phyloP scores from a whole-genome alignment of 768 basidiomycete species.

The Goffeauzyma gilvescens region DNA sequence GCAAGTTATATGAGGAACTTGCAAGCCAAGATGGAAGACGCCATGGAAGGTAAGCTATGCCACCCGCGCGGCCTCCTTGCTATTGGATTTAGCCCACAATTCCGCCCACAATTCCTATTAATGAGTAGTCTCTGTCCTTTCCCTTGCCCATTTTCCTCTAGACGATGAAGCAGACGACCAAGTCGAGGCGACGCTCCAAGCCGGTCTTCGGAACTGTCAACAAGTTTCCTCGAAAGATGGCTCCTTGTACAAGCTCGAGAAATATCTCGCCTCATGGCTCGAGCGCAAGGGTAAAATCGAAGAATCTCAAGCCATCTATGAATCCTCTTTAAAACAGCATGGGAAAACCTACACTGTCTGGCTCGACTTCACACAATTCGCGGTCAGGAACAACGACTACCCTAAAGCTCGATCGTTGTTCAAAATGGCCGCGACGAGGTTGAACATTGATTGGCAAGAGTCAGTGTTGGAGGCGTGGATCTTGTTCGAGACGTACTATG shows the following conservation, averaged over 20 bases:
- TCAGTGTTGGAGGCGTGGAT: conserved; percentile 79
- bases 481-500: conserved; percentile 68
- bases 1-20: conserved; percentile 5
- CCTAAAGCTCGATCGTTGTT: conserved; percentile 51
- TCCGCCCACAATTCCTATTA: too few relatives aligned
- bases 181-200: too few relatives aligned
- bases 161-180: conserved; percentile 5
- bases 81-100: too few relatives aligned
- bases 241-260: conserved; percentile 59
- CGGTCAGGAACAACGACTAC: conserved; percentile 35
- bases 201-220: too few relatives aligned
- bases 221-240: too few relatives aligned
- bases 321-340: conserved; percentile 46
- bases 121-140: too few relatives aligned
- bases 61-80: too few relatives aligned
- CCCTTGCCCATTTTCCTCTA: conserved; percentile 11
- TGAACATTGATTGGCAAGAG: conserved; percentile 78
- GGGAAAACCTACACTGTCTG: conserved; percentile 57
- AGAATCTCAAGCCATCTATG: conserved; percentile 39
- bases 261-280: conserved; percentile 43
- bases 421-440: conserved; percentile 46
- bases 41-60: conserved; percentile 3
- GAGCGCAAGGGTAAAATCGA: conserved; percentile 17
- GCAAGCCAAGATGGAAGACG: conserved; percentile 8
- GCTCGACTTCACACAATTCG: conserved; percentile 52